Percentiles rank a stretch among this genome's conserved stretches.
Conservation (phyloP, 1,284 basidiomycete genomes). For the Cutaneotrichosporon cutaneum region DNA sequence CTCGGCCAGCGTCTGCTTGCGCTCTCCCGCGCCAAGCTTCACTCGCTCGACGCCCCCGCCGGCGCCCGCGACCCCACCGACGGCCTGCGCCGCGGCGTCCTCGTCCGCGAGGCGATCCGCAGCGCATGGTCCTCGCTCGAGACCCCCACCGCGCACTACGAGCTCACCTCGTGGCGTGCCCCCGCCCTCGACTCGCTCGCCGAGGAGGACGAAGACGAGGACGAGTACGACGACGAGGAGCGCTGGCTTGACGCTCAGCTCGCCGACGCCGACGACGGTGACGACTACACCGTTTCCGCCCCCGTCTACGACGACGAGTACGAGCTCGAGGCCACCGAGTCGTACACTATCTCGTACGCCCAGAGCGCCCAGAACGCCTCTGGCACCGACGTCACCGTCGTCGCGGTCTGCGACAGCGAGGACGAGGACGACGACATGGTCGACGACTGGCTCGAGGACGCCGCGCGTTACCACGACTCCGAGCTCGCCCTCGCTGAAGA, state of each 20-base stretch:
- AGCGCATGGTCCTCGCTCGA: slow-evolving; percentile 46
- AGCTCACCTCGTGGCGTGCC: slow-evolving; percentile 41
- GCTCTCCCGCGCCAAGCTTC: slow-evolving; percentile 45
- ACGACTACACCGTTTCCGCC: slow-evolving; percentile 32
- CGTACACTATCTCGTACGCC: slow-evolving; percentile 29
- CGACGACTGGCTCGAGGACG: slow-evolving; percentile 18
- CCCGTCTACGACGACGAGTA: slow-evolving; percentile 27
- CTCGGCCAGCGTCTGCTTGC: slow-evolving; percentile 43
- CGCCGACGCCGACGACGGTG: slow-evolving; percentile 29
- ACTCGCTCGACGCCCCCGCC: slow-evolving; percentile 31
- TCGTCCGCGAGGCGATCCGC: slow-evolving; percentile 44
- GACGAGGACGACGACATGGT: slow-evolving; percentile 16
- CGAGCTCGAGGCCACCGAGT: slow-evolving; percentile 27
- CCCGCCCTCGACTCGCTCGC: slow-evolving; percentile 41
- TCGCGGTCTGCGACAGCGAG: slow-evolving; percentile 9
- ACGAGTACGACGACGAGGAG: slow-evolving; percentile 28
- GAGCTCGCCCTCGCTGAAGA: slow-evolving; percentile 9
- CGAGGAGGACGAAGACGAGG: slow-evolving; percentile 45
- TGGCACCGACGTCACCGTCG: slow-evolving; percentile 13
- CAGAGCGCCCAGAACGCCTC: background rate
- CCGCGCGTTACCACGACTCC: slow-evolving; percentile 14
- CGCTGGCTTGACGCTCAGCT: slow-evolving; percentile 47
- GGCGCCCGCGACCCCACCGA: slow-evolving; percentile 32
- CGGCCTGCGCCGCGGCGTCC: slow-evolving; percentile 36
- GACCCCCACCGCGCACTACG: slow-evolving; percentile 25